Evolutionary conservation across 2,329 filamentous ascomycete species (phyloP), one percentile per base, ranked within the genome.

Genomic region (Penicillium sp.): DNA sequence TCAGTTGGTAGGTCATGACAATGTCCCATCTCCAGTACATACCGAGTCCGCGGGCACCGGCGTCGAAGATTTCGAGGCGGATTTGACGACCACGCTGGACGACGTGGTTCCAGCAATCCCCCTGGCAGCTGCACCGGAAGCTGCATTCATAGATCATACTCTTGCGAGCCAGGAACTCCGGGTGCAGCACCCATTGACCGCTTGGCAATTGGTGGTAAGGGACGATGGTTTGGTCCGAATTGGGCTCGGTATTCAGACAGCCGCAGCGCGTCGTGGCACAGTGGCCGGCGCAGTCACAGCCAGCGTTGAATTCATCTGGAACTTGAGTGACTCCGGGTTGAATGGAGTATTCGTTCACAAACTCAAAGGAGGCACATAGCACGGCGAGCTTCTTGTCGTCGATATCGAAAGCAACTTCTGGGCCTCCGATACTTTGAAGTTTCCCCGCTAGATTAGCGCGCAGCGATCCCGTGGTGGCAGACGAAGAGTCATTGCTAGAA

Each of bases 111-210:
- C 59, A 65, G 42, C 70, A 73, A 1, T 32, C 7, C 1, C 48
- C 41, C 1, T 45, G 45, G 28, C 70, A 73, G 4, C 38, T 40
- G 35, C 70, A 73, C 4, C 54, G 48, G 1, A 52, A 45, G 18
- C 60, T 69, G 43, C 70, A 73, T 43, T 73, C 70, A 6, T 57
- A 59, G 1, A 69, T 70, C 48, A 70, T 69, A 0, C 57, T 44
- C 10, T 54, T 63, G 3, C 58, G 46, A 1, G 52, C 45, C 4
- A 69, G 45, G 19, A 69, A 65, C 1, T 58, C 54, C 1, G 53
- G 47, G 0, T 44, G 47, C 1, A 68, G 48, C 0, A 68, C 59
- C 7, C 58, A 31, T 9, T 57, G 31, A 1, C 49, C 35, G 7
- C 7, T 18, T 14, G 0, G 50, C 47, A 4, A 38, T 4, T 39